Conservation (phyloP, 1,284 basidiomycete species). For the Ustilago cynodontis region DNA sequence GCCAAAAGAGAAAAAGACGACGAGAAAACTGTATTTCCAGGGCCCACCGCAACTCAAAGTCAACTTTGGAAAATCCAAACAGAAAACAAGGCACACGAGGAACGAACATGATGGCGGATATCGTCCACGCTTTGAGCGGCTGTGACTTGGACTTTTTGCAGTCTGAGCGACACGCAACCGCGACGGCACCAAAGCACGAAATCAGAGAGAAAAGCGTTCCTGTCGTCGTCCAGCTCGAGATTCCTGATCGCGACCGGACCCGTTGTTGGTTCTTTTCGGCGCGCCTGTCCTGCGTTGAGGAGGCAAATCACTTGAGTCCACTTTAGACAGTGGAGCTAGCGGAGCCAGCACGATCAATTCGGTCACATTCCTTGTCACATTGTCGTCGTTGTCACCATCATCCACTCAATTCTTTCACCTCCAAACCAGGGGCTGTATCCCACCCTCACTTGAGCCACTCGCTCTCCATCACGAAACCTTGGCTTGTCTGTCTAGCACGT, state of each 20-base stretch:
- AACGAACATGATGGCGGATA: no score
- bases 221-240: slow-evolving; percentile 43
- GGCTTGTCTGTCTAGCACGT: not conserved
- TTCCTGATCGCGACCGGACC: slow-evolving; percentile 42
- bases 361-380: not conserved
- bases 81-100: no score
- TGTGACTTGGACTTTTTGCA: not conserved
- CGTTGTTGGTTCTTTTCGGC: slow-evolving; percentile 8
- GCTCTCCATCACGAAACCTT: not conserved
- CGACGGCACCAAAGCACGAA: not conserved
- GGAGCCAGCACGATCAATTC: not conserved
- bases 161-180: not conserved
- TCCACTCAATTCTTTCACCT: not conserved
- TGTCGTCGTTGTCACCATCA: slow-evolving; percentile 18
- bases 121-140: no score
- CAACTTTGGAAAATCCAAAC: no score
- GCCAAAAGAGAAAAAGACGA: no score
- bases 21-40: not conserved
- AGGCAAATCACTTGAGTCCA: not conserved
- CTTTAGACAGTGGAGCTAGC: not conserved
- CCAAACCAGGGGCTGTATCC: no score
- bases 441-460: not conserved
- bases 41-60: no score
- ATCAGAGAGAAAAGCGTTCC: slow-evolving; percentile 1
- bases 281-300: not conserved